These are phyloP conservation scores for Nicotiana attenuata DNA, from an alignment of 257 asterid genomes.

Conservation along the genomic window DNA sequence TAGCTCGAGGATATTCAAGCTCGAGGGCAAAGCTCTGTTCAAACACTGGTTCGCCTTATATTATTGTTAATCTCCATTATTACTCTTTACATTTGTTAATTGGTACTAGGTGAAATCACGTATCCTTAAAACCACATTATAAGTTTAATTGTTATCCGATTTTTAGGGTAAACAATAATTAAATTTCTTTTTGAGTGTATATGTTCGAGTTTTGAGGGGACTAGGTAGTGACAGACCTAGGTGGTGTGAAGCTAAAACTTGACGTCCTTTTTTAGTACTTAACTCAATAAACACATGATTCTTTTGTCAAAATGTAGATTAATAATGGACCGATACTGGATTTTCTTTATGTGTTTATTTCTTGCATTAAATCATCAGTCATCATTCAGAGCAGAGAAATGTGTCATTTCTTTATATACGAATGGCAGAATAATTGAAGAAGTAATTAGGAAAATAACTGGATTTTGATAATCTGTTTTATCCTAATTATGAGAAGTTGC, in stretches of 20 bases:
- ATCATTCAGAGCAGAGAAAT: not conserved
- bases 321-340: not conserved
- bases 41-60: too few species aligned
- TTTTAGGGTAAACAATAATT: too few species aligned
- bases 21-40: too few species aligned
- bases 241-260: not conserved
- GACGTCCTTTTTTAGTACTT: not conserved
- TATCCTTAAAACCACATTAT: too few species aligned
- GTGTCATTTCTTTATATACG: not conserved
- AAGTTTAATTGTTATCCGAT: too few species aligned
- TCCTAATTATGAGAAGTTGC: not conserved
- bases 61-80: too few species aligned
- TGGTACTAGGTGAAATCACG: too few species aligned
- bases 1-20: too few species aligned
- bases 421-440: too few species aligned
- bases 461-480: not conserved
- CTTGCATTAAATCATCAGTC: not conserved
- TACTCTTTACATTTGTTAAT: too few species aligned
- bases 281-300: not conserved
- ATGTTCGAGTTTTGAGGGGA: not conserved
- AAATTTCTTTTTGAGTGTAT: not conserved
- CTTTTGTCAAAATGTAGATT: not conserved
- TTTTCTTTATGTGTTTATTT: not conserved
- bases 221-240: not conserved
- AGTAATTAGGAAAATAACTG: not conserved